These are phyloP conservation scores for Chalaropsis thielavioides DNA, from an alignment of 2,329 filamentous ascomycete genomes.

Conservation along the genomic window DNA sequence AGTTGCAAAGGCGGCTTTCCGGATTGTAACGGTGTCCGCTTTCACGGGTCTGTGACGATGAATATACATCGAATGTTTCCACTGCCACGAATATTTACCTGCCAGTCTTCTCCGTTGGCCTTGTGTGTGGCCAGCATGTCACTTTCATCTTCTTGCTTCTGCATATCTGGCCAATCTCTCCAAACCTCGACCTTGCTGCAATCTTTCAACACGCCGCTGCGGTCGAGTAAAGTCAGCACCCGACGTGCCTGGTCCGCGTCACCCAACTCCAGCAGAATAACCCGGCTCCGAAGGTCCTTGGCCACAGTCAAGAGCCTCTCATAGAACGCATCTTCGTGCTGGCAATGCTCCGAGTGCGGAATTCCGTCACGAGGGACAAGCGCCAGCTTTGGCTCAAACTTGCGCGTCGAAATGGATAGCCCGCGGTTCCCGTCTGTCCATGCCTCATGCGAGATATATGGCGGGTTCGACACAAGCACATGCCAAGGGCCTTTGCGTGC, in stretches of 20 bases:
- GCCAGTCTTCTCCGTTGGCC: background rate
- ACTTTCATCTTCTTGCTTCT: background rate
- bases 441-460: slow-evolving; percentile 57
- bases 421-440: slow-evolving; percentile 28
- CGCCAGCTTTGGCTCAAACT: slow-evolving; percentile 66
- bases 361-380: slow-evolving; percentile 42
- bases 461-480: slow-evolving; percentile 75
- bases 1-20: background rate
- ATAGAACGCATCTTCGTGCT: slow-evolving; percentile 49
- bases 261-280: slow-evolving; percentile 57
- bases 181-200: slow-evolving; percentile 46
- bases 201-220: slow-evolving; percentile 17
- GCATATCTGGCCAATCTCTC: slow-evolving; percentile 48
- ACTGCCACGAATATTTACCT: slow-evolving; percentile 8
- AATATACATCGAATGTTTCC: slow-evolving; percentile 17
- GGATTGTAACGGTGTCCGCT: too few relatives aligned
- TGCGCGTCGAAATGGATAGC: slow-evolving; percentile 59
- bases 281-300: slow-evolving; percentile 32
- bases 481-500: slow-evolving; percentile 31
- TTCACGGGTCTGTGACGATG: slow-evolving; percentile 7
- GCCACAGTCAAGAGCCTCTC: slow-evolving; percentile 46
- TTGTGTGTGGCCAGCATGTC: background rate
- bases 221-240: slow-evolving; percentile 31
- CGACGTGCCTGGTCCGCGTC: slow-evolving; percentile 52
- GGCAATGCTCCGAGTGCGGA: slow-evolving; percentile 24